Evolutionary conservation across 1,284 basidiomycete species (phyloP).

Genomic region (Tilletia walkeri): DNA sequence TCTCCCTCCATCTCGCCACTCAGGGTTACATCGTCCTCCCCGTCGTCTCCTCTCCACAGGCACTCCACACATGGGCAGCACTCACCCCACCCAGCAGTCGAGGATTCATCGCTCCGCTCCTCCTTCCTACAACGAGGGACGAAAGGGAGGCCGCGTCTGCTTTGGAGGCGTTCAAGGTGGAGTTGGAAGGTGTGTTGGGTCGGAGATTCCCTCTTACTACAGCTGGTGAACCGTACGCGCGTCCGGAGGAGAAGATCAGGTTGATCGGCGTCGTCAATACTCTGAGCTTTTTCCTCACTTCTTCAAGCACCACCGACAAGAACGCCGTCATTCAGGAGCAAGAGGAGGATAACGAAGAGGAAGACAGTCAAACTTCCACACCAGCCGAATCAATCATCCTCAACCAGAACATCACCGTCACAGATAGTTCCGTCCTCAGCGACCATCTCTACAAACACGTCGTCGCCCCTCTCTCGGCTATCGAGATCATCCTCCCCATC

Average conservation of each 20-base stretch:
- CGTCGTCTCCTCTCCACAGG: slow-evolving; percentile 35
- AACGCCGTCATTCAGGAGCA: slow-evolving; percentile 16
- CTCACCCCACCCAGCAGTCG: slow-evolving; percentile 42
- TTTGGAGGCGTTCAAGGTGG: slow-evolving; percentile 28
- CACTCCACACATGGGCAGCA: slow-evolving; percentile 40
- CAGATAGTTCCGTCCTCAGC: slow-evolving; percentile 23
- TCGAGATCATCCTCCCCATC: slow-evolving; percentile 35
- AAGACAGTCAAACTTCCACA: background rate
- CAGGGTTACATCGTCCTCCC: slow-evolving; percentile 50
- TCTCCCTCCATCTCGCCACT: slow-evolving; percentile 39
- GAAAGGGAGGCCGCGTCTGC: background rate
- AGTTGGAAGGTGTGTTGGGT: slow-evolving; percentile 41
- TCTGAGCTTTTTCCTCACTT: slow-evolving; percentile 33
- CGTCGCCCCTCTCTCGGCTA: slow-evolving; percentile 35
- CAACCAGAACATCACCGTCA: background rate
- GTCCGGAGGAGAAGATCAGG: slow-evolving; percentile 43
- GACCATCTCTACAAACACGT: slow-evolving; percentile 41
- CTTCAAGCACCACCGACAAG: slow-evolving; percentile 29
- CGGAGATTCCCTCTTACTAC: slow-evolving; percentile 48
- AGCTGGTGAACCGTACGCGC: slow-evolving; percentile 53
- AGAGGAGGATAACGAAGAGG: slow-evolving; percentile 7
- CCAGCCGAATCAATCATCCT: slow-evolving; percentile 15
- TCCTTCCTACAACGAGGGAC: slow-evolving; percentile 22
- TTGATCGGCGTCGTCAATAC: slow-evolving; percentile 49
- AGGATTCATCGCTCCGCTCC: slow-evolving; percentile 46